Base-by-base conservation (phyloP, 2,329 filamentous ascomycete species). In the Calonectria honghensis region DNA sequence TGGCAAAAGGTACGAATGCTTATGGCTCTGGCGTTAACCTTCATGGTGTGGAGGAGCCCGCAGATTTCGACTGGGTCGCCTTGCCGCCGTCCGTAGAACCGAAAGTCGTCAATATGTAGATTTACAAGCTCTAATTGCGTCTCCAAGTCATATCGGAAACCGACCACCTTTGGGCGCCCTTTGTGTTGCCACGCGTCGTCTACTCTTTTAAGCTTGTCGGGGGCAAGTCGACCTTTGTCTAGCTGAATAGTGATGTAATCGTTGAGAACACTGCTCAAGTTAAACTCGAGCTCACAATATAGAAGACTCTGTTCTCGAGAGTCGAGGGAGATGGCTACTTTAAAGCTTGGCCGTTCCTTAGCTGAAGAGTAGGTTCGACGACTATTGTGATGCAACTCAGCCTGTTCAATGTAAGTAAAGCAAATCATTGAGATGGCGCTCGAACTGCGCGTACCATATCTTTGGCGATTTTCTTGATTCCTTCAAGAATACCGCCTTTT, bases 71-170 rank as follows among this genome's bases (percentile, higher is more conserved):
- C 78, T 0, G 83, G 81, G 63, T 87, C 84, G 32, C 84, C 84
- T 70, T 89, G 86, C 13, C 85, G 83, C 3, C 85, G 85, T 39
- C 89, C 89, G 78, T 89, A 88, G 82, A 92, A 92, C 41, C 86
- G 87, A 78, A 92, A 92, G 29, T 89, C 86, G 13, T 87, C 81
- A 35, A 87, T 80, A 76, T 92, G 90, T 11, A 89, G 80, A 20
- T 82, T 79, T 29, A 92, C 81, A 14, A 92, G 86, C 14, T 91
- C 89, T n/a, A 92, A 79, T 82, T 92, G 91, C 0, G 90, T 91
- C 83, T 92, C 90, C 3, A 92, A 81, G 74, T 92, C 90, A 80
- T 90, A 92, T 24, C 90, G 89, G 81, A 91, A 92, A 16, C 89
- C 88, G 29, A 90, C 82, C 11, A 92, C 90, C 70, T 86, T 87